Evolutionary conservation across 768 basidiomycete species (phyloP), one percentile per base, ranked within the genome.

Genomic region (Strobilomyces echinocephalus): DNA sequence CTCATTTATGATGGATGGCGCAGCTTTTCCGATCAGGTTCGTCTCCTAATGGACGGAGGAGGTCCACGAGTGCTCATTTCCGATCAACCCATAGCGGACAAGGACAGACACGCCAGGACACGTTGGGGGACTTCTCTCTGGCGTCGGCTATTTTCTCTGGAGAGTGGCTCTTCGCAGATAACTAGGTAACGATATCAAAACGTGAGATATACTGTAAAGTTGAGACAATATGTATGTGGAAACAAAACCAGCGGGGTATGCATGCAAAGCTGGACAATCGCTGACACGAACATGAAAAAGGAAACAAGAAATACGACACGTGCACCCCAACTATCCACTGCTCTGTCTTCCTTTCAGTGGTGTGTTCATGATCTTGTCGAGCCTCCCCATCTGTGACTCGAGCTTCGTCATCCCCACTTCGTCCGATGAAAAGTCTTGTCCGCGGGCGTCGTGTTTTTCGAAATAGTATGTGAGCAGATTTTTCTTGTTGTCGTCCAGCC

Each of bases 401-500:
- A 92, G 74, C 61, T 81, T 86, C 47, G 85, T 82, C 63, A 87
- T 76, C 30, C 86, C 80, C 15, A 72, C 72, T 7, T 47, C 50
- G 0, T 63, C 69, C 9, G 63, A 63, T 12, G 63, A 65, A 47
- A 69, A 70, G 49, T 69, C 67, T 47, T 68, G 60, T 41, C 81
- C 87, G 20, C 91, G 76, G 10, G 80, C 87, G 31, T 84, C 84
- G 62, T 92, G 88, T 67, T 92, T 93, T 68, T 92, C 91, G 59
- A 94, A 94, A 52, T 91, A 74, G 60, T 94, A 94, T 2, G 91
- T 91, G 46, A 94, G 74, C 16, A 93, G 74, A 64, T 94, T 92
- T 76, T 91, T 92, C 77, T 93, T 91, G 62, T 90, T 89, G 55
- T 91, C 87, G n/a, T 88, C 83, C 39, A 94, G 75, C 6, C 87